These are phyloP conservation scores for Yamadazyma philogaea DNA, from an alignment of 805 yeast genomes.

Conservation along the genomic window DNA sequence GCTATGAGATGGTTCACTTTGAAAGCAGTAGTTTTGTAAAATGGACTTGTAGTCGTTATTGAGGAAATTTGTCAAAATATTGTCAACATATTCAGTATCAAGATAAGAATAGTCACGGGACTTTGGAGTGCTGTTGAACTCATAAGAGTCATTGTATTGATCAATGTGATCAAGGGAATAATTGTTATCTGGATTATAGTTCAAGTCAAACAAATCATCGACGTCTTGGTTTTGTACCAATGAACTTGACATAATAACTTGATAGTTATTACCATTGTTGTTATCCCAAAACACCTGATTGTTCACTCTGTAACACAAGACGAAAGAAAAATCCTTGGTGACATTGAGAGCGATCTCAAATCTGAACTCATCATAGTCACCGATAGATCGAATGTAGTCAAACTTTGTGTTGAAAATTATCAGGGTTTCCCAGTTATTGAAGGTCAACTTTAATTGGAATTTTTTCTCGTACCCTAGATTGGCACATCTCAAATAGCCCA, in stretches of 20 bases:
- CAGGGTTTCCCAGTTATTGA: constrained; percentile 46
- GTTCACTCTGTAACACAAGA: constrained; percentile 29
- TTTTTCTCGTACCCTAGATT: constrained; percentile 38
- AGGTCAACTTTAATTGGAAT: constrained; percentile 44
- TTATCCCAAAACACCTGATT: constrained; percentile 37
- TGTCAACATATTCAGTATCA: constrained; percentile 10
- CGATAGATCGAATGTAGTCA: constrained; percentile 10
- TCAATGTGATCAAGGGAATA: not conserved
- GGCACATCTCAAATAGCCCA: constrained; percentile 11
- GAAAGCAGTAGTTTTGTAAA: constrained; percentile 12
- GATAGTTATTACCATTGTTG: constrained; percentile 33
- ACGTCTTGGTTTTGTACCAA: constrained; percentile 4
- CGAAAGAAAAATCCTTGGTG: constrained; percentile 11
- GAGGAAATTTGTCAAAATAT: constrained; percentile 6
- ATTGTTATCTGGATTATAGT: constrained; percentile 4
- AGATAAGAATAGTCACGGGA: constrained; percentile 1
- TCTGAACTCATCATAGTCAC: constrained; percentile 45
- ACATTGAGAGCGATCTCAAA: constrained; percentile 41
- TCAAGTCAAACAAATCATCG: constrained; percentile 1
- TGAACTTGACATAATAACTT: constrained; percentile 8
- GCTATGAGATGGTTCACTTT: constrained; percentile 12
- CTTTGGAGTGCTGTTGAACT: not conserved
- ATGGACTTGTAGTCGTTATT: constrained; percentile 10
- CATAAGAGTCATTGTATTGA: not conserved
- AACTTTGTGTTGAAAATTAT: constrained; percentile 21